Conservation (phyloP, 2,329 filamentous ascomycete species). For the Fusarium graminum region DNA sequence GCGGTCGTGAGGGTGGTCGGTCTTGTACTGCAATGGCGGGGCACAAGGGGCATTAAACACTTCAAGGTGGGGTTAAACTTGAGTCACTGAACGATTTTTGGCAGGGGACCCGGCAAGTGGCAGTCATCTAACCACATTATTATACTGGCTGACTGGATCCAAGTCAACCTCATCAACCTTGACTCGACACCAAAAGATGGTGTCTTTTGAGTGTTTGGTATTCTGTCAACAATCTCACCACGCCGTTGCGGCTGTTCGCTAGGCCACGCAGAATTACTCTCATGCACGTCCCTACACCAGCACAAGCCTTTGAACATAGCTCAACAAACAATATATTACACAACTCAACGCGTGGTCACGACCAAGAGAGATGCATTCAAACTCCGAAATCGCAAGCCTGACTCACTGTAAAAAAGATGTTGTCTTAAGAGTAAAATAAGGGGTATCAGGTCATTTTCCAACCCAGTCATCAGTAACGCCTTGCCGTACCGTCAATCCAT, state of each 20-base stretch:
- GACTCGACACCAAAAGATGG: conserved; percentile 11
- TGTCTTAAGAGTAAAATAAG: conserved; percentile 15
- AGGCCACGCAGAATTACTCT: not conserved
- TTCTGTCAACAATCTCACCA: not conserved
- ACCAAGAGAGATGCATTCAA: not conserved
- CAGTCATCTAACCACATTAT: not conserved
- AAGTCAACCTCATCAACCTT: not conserved
- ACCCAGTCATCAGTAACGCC: conserved; percentile 42
- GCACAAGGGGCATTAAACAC: conserved; percentile 51
- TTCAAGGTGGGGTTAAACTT: conserved; percentile 52
- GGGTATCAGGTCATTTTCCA: conserved; percentile 47
- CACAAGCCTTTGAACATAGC: not conserved
- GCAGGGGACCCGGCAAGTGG: conserved; percentile 9
- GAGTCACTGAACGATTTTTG: conserved; percentile 49
- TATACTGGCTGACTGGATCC: not conserved
- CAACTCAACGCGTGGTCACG: not conserved
- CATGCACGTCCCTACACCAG: not conserved
- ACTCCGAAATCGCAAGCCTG: not conserved
- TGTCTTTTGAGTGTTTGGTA: not conserved
- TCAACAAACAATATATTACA: not conserved
- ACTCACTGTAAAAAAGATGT: not conserved
- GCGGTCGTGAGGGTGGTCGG: conserved; percentile 39
- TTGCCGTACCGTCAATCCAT: conserved; percentile 17
- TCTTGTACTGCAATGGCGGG: conserved; percentile 44
- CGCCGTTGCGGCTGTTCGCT: not conserved